These are phyloP conservation scores for Phanerodontia chrysosporium DNA, from an alignment of 768 basidiomycete genomes.

Conservation along the genomic window DNA sequence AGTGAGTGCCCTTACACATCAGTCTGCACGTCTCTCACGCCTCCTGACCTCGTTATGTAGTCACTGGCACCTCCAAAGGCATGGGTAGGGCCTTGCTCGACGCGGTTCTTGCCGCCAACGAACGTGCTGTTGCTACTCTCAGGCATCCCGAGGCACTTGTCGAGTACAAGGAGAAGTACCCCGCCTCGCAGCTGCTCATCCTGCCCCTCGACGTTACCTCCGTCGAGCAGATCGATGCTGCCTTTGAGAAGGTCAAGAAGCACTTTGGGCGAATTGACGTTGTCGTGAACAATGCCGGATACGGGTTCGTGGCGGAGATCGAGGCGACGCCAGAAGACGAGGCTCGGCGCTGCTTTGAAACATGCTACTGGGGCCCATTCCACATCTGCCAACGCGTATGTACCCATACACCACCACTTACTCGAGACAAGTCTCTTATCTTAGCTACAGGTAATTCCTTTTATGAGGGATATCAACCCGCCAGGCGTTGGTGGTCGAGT, in stretches of 20 bases:
- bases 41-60: slow-evolving; percentile 17
- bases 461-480: slow-evolving; percentile 35
- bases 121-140: slow-evolving; percentile 38
- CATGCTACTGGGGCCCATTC: slow-evolving; percentile 21
- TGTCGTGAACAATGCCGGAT: slow-evolving; percentile 41
- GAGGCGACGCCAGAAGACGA: slow-evolving; percentile 33
- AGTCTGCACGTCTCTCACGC: neutral
- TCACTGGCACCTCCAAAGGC: slow-evolving; percentile 38
- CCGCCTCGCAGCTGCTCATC: slow-evolving; percentile 30
- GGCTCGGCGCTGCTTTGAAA: slow-evolving; percentile 35
- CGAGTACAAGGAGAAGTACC: slow-evolving; percentile 22
- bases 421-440: slow-evolving; percentile 7
- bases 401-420: neutral
- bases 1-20: neutral
- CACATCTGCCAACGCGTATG: neutral
- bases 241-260: slow-evolving; percentile 30
- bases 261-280: slow-evolving; percentile 42
- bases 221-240: slow-evolving; percentile 29
- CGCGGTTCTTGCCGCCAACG: slow-evolving; percentile 31
- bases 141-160: slow-evolving; percentile 26
- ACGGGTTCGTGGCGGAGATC: slow-evolving; percentile 29
- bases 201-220: slow-evolving; percentile 36
- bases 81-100: slow-evolving; percentile 35
- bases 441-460: slow-evolving; percentile 14
- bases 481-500: slow-evolving; percentile 26